A percentile compares a stretch with the other conserved stretches of the same genome.
phyloP scores from a whole-genome alignment of 345 rosid species.

The Stellera chamaejasme region DNA sequence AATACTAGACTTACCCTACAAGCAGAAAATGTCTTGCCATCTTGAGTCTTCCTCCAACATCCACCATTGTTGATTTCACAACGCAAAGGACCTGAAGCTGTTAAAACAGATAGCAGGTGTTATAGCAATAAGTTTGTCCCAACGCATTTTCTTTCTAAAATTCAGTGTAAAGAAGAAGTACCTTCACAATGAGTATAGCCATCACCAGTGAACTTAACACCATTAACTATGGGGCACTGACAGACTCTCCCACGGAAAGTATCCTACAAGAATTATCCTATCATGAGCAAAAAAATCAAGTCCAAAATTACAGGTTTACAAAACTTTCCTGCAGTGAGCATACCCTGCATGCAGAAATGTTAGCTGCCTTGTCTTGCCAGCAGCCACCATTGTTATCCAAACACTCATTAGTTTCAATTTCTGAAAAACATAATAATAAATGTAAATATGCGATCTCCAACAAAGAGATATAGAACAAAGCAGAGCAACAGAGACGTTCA shows the following conservation, averaged over 20 bases:
- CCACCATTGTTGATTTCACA: constrained; percentile 85
- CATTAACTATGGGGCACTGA: constrained; percentile 76
- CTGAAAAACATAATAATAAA: constrained; percentile 26
- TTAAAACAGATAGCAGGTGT: constrained; percentile 17
- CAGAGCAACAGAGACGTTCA: not conserved
- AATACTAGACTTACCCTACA: constrained; percentile 49
- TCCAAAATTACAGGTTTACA: not conserved
- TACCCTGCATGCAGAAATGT: constrained; percentile 93
- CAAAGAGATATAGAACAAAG: not conserved
- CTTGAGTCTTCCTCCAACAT: constrained; percentile 74
- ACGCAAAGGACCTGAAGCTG: constrained; percentile 73
- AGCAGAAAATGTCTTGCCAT: constrained; percentile 67
- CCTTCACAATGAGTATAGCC: constrained; percentile 93
- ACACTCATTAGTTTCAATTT: constrained; percentile 86
- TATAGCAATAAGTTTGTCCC: not conserved
- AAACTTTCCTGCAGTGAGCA: constrained; percentile 3
- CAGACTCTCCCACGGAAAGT: constrained; percentile 95
- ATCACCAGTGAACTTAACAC: constrained; percentile 75
- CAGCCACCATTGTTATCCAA: constrained; percentile 89
- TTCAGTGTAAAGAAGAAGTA: constrained; percentile 15
- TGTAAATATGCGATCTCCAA: not conserved
- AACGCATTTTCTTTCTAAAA: no score
- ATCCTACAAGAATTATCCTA: constrained; percentile 38
- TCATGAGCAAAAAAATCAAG: constrained; percentile 2
- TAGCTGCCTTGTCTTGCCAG: constrained; percentile 73